Evolutionary conservation across 2,329 filamentous ascomycete genomes (phyloP).

Genomic region (Diaporthe eres): DNA sequence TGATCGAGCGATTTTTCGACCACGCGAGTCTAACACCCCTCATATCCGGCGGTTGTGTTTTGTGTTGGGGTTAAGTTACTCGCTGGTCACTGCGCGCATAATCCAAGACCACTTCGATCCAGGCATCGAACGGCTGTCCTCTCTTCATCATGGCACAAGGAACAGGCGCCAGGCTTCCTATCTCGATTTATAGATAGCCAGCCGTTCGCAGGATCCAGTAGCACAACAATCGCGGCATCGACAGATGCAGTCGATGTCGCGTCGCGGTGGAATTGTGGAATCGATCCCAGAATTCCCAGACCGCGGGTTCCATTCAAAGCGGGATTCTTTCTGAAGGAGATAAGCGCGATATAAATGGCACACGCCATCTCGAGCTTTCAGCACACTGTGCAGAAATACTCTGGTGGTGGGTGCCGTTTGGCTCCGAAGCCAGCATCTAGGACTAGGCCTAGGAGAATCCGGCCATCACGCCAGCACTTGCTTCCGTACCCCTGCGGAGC

Average conservation of each 20-base stretch:
- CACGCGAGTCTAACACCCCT: not conserved
- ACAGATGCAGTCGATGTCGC: slow-evolving; percentile 43
- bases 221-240: slow-evolving; percentile 42
- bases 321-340: slow-evolving; percentile 69
- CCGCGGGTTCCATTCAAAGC: slow-evolving; percentile 46
- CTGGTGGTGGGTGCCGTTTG: slow-evolving; percentile 63
- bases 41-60: too few species aligned
- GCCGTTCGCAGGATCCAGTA: slow-evolving; percentile 1
- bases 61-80: not conserved
- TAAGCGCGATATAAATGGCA: slow-evolving; percentile 69
- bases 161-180: not conserved
- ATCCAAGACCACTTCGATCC: slow-evolving; percentile 16
- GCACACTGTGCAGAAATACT: slow-evolving; percentile 42
- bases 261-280: slow-evolving; percentile 32
- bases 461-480: slow-evolving; percentile 45
- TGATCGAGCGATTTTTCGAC: not conserved
- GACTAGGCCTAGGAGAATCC: slow-evolving; percentile 67
- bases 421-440: slow-evolving; percentile 71
- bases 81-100: not conserved
- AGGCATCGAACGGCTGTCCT: slow-evolving; percentile 23
- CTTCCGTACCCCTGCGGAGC: slow-evolving; percentile 46
- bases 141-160: slow-evolving; percentile 30
- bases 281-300: slow-evolving; percentile 14
- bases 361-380: slow-evolving; percentile 48
- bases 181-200: not conserved